Base-by-base conservation (phyloP, 1,139 yeast species). In the Debaryomyces robertsiae region DNA sequence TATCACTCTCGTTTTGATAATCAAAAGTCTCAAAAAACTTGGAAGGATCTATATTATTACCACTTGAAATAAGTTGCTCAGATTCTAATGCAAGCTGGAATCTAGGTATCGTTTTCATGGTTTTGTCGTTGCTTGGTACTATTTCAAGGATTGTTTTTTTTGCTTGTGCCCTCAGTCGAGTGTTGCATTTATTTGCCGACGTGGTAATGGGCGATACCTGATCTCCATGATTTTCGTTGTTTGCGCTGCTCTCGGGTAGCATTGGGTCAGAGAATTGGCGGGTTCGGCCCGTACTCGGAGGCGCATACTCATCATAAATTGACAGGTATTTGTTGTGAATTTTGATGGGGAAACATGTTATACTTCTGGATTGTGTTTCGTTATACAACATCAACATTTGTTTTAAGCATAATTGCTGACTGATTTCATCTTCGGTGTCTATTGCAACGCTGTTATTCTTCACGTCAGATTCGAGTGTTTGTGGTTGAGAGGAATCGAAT, bases 391-490 rank as follows among this genome's bases (percentile, higher is more conserved):
- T 9, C 9, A 35, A 22, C 15, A 35, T 16, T 10, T 13, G 19
- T 6, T 35, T 32, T 10, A 35, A 35, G 14, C 38, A 35, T 14
- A n/a, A 27, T 11, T 28, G 32, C 13, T 35, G 32, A 22, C 23
- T 19, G 3, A 6, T 28, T 19, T 35, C 38, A 19, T 24, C 18
- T 27, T 27, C 32, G 13, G 27, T 18, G 16, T 28, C 25, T 19
- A 31, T 35, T 11, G 15, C n/a, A 13, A 35, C 28, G 6, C 32
- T 35, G 27, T 35, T 33, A 10, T 38, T 30, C 13, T 39, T 24
- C 7, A 34, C 30, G 22, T 39, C 42, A 9, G 30, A 23, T 32
- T 38, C 39, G 17, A 41, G 16, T 18, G 35, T 27, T 16, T 25
- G 36, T 3, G 19, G 36, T 2, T 27, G 10, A 3, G 36, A 27